Base-by-base conservation (phyloP, 495 filamentous ascomycete genomes). In the Rhypophila decipiens region DNA sequence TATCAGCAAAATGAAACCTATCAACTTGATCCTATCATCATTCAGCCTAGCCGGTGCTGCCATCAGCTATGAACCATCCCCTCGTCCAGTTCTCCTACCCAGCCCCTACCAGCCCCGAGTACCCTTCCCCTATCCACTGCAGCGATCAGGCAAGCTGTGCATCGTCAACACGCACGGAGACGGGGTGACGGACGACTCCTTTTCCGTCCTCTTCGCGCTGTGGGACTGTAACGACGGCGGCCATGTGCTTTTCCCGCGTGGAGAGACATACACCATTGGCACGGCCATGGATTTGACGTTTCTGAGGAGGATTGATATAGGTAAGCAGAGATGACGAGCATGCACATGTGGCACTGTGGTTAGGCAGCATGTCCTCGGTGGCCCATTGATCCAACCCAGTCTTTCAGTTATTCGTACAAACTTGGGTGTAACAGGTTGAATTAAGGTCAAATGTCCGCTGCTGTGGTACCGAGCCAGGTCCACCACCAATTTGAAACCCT, bases 191-290 rank as follows among this genome's bases (percentile, higher is more conserved):
- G 82, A 87, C 46, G 83, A 85, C 48, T 77, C 83, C 10, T 47
- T 62, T 4, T 65, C 74, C 41, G 78, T 87, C 42, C 62, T 86
- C 12, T 52, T 42, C 34, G 20, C 83, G 3, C 57, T 85, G 36
- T 68, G 80, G 31, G 52, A 72, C 20, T 87, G 83, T 63, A 86
- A 87, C 57, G 66, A 82, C 58, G 84, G 82, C 15, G 84, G 82
- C 3, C 78, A 76, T 46, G 78, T 83, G 4, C 71, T 86, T 8
- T 86, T 86, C 52, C 68, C 73, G 18, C 51, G 56, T 37, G 55
- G 49, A 17, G 68, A 63, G 52, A 67, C 68, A 5, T 87, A 85
- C 53, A 74, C 70, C 20, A 76, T 86, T 49, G 79, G 79, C 3
- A 85, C 75, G 5, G 83, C 83, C 5, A 57, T 86, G 49, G 79